These are phyloP conservation scores for Colletotrichum australisinense DNA, from an alignment of 2,329 filamentous ascomycete genomes.

Conservation along the genomic window DNA sequence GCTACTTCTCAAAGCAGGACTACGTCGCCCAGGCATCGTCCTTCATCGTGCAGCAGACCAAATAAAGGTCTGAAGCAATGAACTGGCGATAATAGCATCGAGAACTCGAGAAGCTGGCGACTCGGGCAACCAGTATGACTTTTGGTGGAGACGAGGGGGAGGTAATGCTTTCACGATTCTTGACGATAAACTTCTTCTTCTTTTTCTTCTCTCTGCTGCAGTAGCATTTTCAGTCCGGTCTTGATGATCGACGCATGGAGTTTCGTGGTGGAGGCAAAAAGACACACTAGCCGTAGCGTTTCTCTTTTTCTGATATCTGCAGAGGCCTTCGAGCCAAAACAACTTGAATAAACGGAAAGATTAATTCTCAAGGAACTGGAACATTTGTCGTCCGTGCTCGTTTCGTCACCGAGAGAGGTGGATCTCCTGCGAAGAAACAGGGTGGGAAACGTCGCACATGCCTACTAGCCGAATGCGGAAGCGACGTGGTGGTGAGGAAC, in stretches of 20 bases:
- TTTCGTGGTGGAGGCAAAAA: background rate
- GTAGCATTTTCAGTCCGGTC: slow-evolving; percentile 16
- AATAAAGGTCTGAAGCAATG: background rate
- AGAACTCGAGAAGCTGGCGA: slow-evolving; percentile 13
- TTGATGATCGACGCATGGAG: slow-evolving; percentile 24
- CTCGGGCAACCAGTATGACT: background rate
- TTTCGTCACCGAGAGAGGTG: background rate
- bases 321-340: background rate
- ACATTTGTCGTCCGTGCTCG: background rate
- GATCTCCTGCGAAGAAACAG: no score
- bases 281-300: slow-evolving; percentile 11
- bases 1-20: slow-evolving; percentile 29
- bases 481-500: no score
- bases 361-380: background rate
- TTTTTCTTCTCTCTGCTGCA: background rate
- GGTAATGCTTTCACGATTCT: background rate
- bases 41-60: slow-evolving; percentile 11
- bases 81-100: background rate
- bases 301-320: background rate
- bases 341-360: background rate
- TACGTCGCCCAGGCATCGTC: slow-evolving; percentile 13
- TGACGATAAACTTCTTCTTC: background rate
- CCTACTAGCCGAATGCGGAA: background rate
- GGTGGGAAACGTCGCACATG: background rate
- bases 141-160: background rate